A percentile compares a stretch with the other conserved stretches of the same genome.
Evolutionary conservation across 306 rosid species (phyloP).

Genomic region (Castanea sativa): DNA sequence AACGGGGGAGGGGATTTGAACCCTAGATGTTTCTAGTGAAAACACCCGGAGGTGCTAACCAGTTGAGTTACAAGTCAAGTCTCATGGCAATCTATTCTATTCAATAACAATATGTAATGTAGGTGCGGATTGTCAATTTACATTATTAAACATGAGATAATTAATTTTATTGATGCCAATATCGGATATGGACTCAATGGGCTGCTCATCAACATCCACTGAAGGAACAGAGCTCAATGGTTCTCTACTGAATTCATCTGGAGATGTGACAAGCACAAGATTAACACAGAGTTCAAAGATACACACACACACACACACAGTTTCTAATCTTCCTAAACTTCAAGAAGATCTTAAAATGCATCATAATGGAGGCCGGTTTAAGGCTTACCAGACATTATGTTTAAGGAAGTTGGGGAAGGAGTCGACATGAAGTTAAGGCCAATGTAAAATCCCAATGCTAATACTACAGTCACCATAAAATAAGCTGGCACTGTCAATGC

Average conservation of each 20-base stretch:
- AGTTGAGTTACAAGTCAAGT: no score
- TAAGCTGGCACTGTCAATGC: conserved; percentile 83
- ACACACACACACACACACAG: background rate
- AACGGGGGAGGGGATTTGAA: no score
- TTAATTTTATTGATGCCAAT: conserved; percentile 61
- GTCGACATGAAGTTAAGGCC: conserved; percentile 91
- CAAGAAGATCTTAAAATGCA: background rate
- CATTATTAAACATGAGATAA: conserved; percentile 56
- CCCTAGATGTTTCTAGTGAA: no score
- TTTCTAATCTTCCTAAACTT: background rate
- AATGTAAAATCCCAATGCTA: conserved; percentile 65
- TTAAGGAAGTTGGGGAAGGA: conserved; percentile 63
- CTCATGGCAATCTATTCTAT: no score
- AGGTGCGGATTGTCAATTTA: conserved; percentile 9
- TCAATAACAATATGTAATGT: background rate
- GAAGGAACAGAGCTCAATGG: conserved; percentile 38
- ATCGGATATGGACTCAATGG: conserved; percentile 78
- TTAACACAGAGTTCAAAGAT: background rate
- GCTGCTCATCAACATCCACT: conserved; percentile 49
- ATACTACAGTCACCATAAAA: conserved; percentile 57
- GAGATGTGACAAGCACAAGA: conserved; percentile 16
- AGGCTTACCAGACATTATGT: conserved; percentile 66
- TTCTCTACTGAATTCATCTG: conserved; percentile 84
- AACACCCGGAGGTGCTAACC: no score
- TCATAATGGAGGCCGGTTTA: background rate